Evolutionary conservation across 306 rosid species (phyloP).

Genomic region (Citrullus colocynthis): DNA sequence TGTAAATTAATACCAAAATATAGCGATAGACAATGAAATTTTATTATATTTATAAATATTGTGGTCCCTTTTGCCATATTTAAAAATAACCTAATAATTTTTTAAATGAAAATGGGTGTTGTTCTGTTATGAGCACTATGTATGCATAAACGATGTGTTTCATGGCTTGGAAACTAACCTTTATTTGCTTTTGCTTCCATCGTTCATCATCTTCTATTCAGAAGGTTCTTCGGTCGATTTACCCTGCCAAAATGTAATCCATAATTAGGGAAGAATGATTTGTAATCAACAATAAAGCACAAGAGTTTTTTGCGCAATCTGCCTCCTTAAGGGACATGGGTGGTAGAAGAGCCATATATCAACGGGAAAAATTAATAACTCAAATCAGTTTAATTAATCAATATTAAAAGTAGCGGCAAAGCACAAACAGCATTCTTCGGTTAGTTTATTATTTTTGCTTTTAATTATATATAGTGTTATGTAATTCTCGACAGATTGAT

Average conservation of each 20-base stretch:
- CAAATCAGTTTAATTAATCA: not conserved
- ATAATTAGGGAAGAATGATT: not conserved
- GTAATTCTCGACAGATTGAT: not conserved
- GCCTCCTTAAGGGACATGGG: not conserved
- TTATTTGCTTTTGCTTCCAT: not conserved
- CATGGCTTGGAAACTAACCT: constrained; percentile 2
- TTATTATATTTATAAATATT: too few species aligned
- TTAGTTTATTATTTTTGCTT: not conserved
- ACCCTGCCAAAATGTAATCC: not conserved
- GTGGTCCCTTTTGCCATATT: too few species aligned
- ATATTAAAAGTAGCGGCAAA: not conserved
- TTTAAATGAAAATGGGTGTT: too few species aligned
- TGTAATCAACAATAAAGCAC: not conserved
- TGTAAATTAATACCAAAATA: too few species aligned
- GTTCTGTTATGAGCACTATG: not conserved
- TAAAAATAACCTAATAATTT: too few species aligned
- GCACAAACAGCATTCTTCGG: too few species aligned
- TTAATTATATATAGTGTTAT: not conserved
- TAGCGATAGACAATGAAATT: too few species aligned
- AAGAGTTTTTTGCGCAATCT: not conserved
- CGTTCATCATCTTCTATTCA: not conserved
- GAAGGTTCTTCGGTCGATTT: not conserved
- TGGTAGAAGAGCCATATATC: not conserved
- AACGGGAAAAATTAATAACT: not conserved
- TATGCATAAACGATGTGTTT: not conserved